phyloP scores from a whole-genome alignment of 2,329 filamentous ascomycete species.

The Lizonia empirigonia region DNA sequence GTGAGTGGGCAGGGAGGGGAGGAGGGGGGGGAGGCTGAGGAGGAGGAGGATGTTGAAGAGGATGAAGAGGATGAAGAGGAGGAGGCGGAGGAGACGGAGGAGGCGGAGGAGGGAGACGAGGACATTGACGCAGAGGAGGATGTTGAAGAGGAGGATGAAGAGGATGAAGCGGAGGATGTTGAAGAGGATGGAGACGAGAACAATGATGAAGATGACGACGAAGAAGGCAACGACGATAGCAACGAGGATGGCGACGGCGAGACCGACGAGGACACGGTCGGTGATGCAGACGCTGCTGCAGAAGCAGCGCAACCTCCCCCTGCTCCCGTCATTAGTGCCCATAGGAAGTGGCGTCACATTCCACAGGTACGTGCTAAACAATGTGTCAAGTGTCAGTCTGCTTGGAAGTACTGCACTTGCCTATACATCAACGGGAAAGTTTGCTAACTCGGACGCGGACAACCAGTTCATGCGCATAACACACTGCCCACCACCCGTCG shows the following conservation, averaged over 20 bases:
- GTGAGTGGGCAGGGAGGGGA: slow-evolving; percentile 13
- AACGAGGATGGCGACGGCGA: slow-evolving; percentile 11
- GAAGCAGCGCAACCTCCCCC: slow-evolving; percentile 6
- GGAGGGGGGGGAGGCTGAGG: slow-evolving; percentile 9
- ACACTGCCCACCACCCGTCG: slow-evolving; percentile 36
- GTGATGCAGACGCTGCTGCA: slow-evolving; percentile 1
- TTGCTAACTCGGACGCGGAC: background rate
- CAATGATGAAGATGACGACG: slow-evolving; percentile 2
- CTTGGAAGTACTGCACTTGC: too few species aligned
- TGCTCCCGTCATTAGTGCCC: slow-evolving; percentile 20
- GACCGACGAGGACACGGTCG: slow-evolving; percentile 3
- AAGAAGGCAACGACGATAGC: slow-evolving; percentile 1
- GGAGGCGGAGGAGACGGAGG: too few species aligned
- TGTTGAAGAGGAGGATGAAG: slow-evolving; percentile 10
- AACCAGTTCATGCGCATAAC: slow-evolving; percentile 40
- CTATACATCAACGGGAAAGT: background rate
- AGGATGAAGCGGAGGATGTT: slow-evolving; percentile 11
- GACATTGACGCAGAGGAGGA: slow-evolving; percentile 20
- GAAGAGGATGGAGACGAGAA: slow-evolving; percentile 3
- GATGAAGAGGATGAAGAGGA: slow-evolving; percentile 15
- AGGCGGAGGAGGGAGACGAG: background rate
- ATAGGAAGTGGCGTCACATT: slow-evolving; percentile 43
- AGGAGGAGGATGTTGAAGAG: slow-evolving; percentile 7
- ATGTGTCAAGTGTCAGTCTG: too few species aligned
- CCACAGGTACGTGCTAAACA: slow-evolving; percentile 16